Evolutionary conservation across 306 rosid genomes (phyloP), one percentile per base, ranked within the genome.

Genomic region (Abrus pulchellus): DNA sequence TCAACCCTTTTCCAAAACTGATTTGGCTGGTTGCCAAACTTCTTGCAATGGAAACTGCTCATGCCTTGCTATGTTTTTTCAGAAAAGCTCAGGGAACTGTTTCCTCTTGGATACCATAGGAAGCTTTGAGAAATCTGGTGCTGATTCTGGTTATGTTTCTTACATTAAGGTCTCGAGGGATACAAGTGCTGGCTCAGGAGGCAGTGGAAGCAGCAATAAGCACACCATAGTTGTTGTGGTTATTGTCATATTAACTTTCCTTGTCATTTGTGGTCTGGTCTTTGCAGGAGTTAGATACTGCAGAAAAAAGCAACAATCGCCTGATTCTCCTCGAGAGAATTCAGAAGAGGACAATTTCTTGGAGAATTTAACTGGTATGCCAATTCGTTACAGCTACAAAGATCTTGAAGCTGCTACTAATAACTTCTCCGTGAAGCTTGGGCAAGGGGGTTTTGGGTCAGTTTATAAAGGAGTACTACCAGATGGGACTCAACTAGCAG

Each of bases 371-470:
- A 69, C 96, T 0, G 94, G 98, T 38, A 80, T 90, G 91, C 94
- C 98, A 1, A 61, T 91, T 41, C 97, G 99, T 57, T 95, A 72
- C 83, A 88, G 87, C 66, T 93, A 87, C 86, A 79, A 47, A 54
- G 93, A 95, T 50, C 96, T 95, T 55, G 88, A 87, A 84, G 82
- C 76, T 7, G 99, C 98, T 12, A 93, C 99, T n/a, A 89, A 79
- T 56, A 88, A 88, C 83, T 95, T 93, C 85, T 80, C 94, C 1
- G 83, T 82, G 79, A 95, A 89, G 88, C 98, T 95, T 38, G 99
- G 99, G 0, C 94, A 89, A 60, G 97, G 97, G 2, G 99, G 99
- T 56, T 95, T 95, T 54, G 98, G 99, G 32, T 93, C 98, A 1
- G 98, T 95, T 82, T 91, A 95, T 55, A 86, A 87, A 81, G 98